Evolutionary conservation across 2,329 filamentous ascomycete species (phyloP).

Genomic region (Xylaria hypoxylon): DNA sequence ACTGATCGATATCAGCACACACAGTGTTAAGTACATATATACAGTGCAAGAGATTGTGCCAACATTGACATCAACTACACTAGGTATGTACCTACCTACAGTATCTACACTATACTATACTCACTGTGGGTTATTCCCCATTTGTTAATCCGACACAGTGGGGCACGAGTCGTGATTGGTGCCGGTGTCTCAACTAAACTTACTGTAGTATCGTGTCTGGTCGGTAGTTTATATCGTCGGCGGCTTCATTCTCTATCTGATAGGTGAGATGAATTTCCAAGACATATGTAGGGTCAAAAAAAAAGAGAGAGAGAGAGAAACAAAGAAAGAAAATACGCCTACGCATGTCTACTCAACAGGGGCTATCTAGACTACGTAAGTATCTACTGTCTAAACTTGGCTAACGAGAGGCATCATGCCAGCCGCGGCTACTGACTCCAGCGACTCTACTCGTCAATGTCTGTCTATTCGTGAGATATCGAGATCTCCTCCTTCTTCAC

Average conservation of each 20-base stretch:
- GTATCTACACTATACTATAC: too few relatives aligned
- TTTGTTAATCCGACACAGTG: slow-evolving; percentile 21
- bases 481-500: slow-evolving; percentile 14
- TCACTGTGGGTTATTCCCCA: neutral
- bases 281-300: neutral
- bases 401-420: slow-evolving; percentile 1
- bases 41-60: too few relatives aligned
- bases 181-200: neutral
- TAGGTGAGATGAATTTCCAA: slow-evolving; percentile 16
- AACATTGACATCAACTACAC: slow-evolving; percentile 10
- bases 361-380: neutral
- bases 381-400: slow-evolving; percentile 27
- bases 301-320: too few relatives aligned
- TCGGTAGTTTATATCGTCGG: slow-evolving; percentile 15
- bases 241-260: slow-evolving; percentile 30
- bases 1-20: slow-evolving; percentile 4
- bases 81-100: neutral
- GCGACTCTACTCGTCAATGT: neutral
- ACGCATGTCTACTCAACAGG: slow-evolving; percentile 2
- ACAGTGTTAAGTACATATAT: too few relatives aligned
- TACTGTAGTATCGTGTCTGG: neutral
- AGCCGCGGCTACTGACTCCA: slow-evolving; percentile 15
- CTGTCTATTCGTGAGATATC: neutral
- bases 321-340: too few relatives aligned
- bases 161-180: slow-evolving; percentile 11